Evolutionary conservation across 306 rosid genomes (phyloP).

Genomic region (Lotus japonicus): DNA sequence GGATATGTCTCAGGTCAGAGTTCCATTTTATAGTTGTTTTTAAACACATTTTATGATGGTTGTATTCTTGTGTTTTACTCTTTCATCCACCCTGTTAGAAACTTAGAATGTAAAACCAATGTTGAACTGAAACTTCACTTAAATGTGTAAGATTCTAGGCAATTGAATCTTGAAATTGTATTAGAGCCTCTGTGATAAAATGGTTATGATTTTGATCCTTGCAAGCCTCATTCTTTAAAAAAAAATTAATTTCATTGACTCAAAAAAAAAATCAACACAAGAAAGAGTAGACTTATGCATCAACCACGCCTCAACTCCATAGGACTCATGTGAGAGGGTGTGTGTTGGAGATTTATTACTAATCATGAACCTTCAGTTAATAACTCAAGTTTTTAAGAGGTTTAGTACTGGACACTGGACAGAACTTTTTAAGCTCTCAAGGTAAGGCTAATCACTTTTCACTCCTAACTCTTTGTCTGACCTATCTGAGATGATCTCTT

Average conservation of each 20-base stretch:
- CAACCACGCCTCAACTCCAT: background rate
- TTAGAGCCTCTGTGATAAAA: background rate
- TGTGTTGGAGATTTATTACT: slow-evolving; percentile 7
- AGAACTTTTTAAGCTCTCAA: slow-evolving; percentile 12
- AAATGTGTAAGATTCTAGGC: background rate
- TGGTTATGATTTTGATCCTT: slow-evolving; percentile 11
- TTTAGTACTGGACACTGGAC: background rate
- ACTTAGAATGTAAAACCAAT: slow-evolving; percentile 3
- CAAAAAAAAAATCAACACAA: background rate
- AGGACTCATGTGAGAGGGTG: background rate
- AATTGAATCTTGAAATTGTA: slow-evolving; percentile 3
- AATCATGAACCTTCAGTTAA: slow-evolving; percentile 2
- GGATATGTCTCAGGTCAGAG: slow-evolving; percentile 70
- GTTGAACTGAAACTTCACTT: background rate
- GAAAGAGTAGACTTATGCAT: background rate
- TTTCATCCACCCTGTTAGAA: slow-evolving; percentile 6
- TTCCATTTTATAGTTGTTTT: slow-evolving; percentile 12
- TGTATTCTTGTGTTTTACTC: slow-evolving; percentile 1
- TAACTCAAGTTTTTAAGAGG: background rate
- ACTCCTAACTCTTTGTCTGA: background rate
- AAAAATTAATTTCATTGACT: background rate
- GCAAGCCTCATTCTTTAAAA: background rate
- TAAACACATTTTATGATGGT: background rate
- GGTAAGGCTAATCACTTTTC: background rate
- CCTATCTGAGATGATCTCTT: too few species aligned